Evolutionary conservation across 2,329 filamentous ascomycete species (phyloP).

Genomic region (Arachnomyces sp.): DNA sequence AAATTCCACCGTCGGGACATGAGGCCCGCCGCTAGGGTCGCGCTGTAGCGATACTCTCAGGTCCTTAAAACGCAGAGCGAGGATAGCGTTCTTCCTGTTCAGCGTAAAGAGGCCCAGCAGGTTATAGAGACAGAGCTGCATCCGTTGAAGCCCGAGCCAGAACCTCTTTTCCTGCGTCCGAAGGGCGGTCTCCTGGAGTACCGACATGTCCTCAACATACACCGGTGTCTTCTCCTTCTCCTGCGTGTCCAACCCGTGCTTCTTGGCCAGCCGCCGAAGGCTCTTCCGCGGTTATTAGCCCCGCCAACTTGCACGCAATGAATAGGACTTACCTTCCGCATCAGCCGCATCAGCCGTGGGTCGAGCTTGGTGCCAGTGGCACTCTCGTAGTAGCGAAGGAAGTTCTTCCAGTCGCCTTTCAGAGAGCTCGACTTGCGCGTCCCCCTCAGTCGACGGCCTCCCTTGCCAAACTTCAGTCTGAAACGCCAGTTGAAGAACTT

Average conservation of each 20-base stretch:
- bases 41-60: slow-evolving; percentile 1
- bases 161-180: slow-evolving; percentile 4
- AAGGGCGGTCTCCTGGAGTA: slow-evolving; percentile 2
- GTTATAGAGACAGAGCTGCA: slow-evolving; percentile 1
- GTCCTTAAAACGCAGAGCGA: slow-evolving; percentile 2
- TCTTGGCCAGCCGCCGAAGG: slow-evolving; percentile 14
- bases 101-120: slow-evolving; percentile 2
- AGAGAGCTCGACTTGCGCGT: slow-evolving; percentile 14
- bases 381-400: slow-evolving; percentile 15
- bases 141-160: slow-evolving; percentile 1
- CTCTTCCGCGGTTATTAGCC: too few species aligned
- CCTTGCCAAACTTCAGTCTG: slow-evolving; percentile 13
- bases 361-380: slow-evolving; percentile 10
- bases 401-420: slow-evolving; percentile 17
- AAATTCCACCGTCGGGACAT: slow-evolving; percentile 4
- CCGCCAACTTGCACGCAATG: too few species aligned
- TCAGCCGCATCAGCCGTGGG: too few species aligned
- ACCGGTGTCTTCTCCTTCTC: slow-evolving; percentile 2
- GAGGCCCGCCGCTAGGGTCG: slow-evolving; percentile 1
- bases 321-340: too few species aligned
- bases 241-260: slow-evolving; percentile 13
- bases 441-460: slow-evolving; percentile 10
- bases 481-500: slow-evolving; percentile 17
- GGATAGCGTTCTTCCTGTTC: slow-evolving; percentile 2
- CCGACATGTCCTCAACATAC: slow-evolving; percentile 2